Conservation (phyloP, 2,329 filamentous ascomycete species). For the Coniochaeta ligniaria region DNA sequence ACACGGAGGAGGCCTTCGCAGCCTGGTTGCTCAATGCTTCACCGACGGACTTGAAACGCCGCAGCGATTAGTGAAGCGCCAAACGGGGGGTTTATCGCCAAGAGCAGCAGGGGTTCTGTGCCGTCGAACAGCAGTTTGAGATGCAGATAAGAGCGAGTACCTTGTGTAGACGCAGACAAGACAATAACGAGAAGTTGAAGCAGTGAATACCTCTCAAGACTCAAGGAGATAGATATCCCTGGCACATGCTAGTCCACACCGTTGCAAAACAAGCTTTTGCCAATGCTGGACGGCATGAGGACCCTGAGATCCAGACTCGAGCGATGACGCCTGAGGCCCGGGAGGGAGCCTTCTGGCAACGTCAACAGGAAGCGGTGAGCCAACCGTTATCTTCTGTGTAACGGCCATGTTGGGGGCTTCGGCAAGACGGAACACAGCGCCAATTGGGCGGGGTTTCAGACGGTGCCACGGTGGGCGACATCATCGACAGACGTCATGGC, state of each 20-base stretch:
- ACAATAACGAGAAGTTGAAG: neutral
- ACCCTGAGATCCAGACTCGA: neutral
- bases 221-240: neutral
- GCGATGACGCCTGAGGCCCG: neutral
- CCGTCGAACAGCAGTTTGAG: neutral
- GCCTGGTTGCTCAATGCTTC: neutral
- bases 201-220: neutral
- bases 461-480: neutral
- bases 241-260: neutral
- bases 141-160: neutral
- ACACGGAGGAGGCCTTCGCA: neutral
- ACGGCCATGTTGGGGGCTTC: neutral
- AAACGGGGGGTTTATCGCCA: neutral
- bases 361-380: neutral
- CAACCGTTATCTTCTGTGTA: neutral
- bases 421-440: neutral
- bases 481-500: neutral
- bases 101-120: neutral
- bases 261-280: neutral
- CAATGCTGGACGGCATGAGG: neutral
- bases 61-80: neutral
- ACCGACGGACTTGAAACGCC: neutral
- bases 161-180: neutral
- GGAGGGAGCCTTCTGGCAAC: neutral
- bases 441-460: neutral